A percentile compares a stretch with the other conserved stretches of the same genome.
phyloP scores from a whole-genome alignment of 257 asterid species.

The Petunia axillaris region DNA sequence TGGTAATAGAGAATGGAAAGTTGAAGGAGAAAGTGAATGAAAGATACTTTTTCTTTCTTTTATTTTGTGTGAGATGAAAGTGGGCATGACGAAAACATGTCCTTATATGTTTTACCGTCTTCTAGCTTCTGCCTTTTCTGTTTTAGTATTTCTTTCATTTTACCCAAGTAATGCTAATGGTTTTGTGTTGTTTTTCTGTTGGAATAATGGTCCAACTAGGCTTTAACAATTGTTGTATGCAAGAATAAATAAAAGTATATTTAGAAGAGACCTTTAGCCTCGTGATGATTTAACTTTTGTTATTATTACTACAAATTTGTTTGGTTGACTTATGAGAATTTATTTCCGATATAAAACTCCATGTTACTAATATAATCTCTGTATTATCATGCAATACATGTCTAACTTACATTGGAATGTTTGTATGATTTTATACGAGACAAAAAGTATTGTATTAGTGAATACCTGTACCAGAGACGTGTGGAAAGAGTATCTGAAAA shows the following conservation, averaged over 20 bases:
- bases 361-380: no score
- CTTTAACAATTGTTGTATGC: not conserved
- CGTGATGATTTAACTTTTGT: not conserved
- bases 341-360: no score
- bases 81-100: conserved; percentile 9
- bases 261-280: not conserved
- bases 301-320: not conserved
- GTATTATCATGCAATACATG: no score
- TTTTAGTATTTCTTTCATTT: not conserved
- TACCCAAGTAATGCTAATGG: not conserved
- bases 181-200: not conserved
- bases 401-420: no score
- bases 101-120: not conserved
- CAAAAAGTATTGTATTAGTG: no score
- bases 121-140: not conserved
- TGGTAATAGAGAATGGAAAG: conserved; percentile 18
- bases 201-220: not conserved
- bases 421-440: no score
- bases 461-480: no score
- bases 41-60: conserved; percentile 19
- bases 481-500: no score
- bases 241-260: not conserved
- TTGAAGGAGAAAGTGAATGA: conserved; percentile 24
- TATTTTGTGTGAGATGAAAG: conserved; percentile 4
- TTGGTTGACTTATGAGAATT: not conserved